A percentile compares a stretch with the other conserved stretches of the same genome.
These are phyloP conservation scores for Aristolochia fimbriata DNA, from an alignment of 164 flowering plant species.

Conservation along the genomic window DNA sequence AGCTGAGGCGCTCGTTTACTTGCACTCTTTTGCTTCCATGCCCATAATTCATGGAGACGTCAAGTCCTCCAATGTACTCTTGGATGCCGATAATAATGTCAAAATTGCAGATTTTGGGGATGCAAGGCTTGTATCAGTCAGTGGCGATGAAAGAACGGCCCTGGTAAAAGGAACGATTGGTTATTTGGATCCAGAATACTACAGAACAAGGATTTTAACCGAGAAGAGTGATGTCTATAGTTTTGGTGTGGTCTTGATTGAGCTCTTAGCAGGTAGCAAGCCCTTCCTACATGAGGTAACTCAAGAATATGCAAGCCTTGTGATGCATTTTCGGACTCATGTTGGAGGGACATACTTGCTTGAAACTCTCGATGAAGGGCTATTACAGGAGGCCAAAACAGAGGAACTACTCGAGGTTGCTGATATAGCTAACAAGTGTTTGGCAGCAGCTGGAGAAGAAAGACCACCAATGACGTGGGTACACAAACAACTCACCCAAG, in stretches of 20 bases:
- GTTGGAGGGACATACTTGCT: neutral
- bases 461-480: conserved; percentile 4
- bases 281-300: conserved; percentile 1
- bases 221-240: conserved; percentile 13
- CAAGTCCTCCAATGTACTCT: conserved; percentile 7
- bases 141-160: neutral
- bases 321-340: neutral
- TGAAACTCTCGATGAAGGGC: neutral
- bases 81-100: conserved; percentile 3
- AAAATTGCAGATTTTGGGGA: conserved; percentile 10
- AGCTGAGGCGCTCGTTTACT: conserved; percentile 10
- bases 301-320: conserved; percentile 1
- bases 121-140: conserved; percentile 3
- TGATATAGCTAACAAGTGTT: conserved; percentile 6
- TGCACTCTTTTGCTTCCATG: conserved; percentile 11
- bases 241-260: conserved; percentile 9
- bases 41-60: conserved; percentile 12
- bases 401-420: conserved; percentile 6
- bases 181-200: conserved; percentile 9
- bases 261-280: conserved; percentile 9
- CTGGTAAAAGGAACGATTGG: conserved; percentile 8
- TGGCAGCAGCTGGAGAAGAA: conserved; percentile 5
- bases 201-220: conserved; percentile 4
- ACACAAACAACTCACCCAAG: no score
- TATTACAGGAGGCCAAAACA: neutral